Percentiles rank a stretch among this genome's conserved stretches.
These are phyloP conservation scores for Termitomyces sp. DNA, from an alignment of 768 basidiomycete genomes.

Conservation along the genomic window DNA sequence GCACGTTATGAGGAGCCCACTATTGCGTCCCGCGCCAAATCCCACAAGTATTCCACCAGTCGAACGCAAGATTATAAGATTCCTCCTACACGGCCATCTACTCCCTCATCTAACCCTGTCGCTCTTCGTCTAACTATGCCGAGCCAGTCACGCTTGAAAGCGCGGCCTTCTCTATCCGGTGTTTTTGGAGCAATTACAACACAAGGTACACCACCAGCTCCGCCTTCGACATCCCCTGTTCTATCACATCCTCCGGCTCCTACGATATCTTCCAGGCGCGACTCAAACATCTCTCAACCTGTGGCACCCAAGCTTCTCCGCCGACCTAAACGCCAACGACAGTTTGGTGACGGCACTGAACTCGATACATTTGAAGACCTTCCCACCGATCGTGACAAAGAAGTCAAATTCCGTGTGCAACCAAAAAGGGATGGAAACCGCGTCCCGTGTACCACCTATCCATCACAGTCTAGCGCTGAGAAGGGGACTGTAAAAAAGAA, in stretches of 20 bases:
- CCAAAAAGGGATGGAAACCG: slow-evolving; percentile 67
- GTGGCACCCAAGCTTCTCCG: slow-evolving; percentile 62
- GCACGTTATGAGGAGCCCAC: slow-evolving; percentile 75
- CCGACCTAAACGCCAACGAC: slow-evolving; percentile 69
- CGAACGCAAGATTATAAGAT: slow-evolving; percentile 64
- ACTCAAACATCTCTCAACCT: slow-evolving; percentile 34
- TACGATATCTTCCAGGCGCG: slow-evolving; percentile 37
- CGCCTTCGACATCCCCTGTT: slow-evolving; percentile 1
- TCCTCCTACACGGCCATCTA: slow-evolving; percentile 75
- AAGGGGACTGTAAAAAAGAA: slow-evolving; percentile 59
- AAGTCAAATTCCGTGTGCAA: slow-evolving; percentile 68
- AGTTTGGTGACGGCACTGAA: slow-evolving; percentile 87
- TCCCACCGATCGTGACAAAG: slow-evolving; percentile 79
- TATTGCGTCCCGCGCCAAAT: slow-evolving; percentile 75
- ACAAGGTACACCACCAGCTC: slow-evolving; percentile 56
- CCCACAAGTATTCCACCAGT: slow-evolving; percentile 60
- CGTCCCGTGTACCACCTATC: slow-evolving; percentile 48
- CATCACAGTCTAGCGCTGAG: slow-evolving; percentile 27
- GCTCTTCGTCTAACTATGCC: slow-evolving; percentile 87
- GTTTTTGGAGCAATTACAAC: slow-evolving; percentile 55
- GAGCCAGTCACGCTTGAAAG: slow-evolving; percentile 69
- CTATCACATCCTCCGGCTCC: slow-evolving; percentile 53
- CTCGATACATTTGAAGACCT: slow-evolving; percentile 86
- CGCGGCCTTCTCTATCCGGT: slow-evolving; percentile 69
- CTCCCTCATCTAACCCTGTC: slow-evolving; percentile 72